Base-by-base conservation (phyloP, 2,329 filamentous ascomycete species). In the Fusarium dlaminii region DNA sequence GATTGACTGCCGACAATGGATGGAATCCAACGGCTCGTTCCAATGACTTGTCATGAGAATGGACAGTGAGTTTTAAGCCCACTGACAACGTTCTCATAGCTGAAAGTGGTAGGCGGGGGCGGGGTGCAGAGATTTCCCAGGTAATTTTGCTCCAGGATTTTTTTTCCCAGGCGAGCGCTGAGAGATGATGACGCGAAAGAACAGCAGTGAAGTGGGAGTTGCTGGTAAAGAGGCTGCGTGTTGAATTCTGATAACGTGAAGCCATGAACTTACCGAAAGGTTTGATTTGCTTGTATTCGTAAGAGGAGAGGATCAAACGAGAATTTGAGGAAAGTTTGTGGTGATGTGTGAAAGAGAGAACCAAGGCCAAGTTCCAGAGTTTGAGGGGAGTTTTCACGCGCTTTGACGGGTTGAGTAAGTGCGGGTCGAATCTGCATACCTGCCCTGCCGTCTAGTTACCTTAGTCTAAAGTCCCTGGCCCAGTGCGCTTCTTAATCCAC, bases 71-170 rank as follows among this genome's bases (percentile, higher is more conserved):
- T 61, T 66, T 67, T 40, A 52, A 66, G 63, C 68, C 74, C 76
- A 74, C 67, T 66, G 49, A 46, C 58, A 63, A 63, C 63, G 70
- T 63, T 40, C 42, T 56, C 57, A 60, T 62, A 66, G 65, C 75
- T 75, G 71, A 67, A 77, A 76, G 63, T 64, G 70, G 77, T 74
- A 76, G 77, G 77, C 77, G 77, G 77, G 77, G 77, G 77, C 77
- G 77, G 77, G 77, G 77, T 79, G 77, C 77, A 79, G 77, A 79
- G 77, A 79, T 79, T 79, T 77, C 72, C 72, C 61, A 75, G 55
- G 45, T 66, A 51, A 63, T 74, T 75, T 70, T 68, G 66, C 61
- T 57, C 66, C 55, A 63, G 61, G 54, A 52, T 70, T 66, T 74
- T 69, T 67, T 70, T 75, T 42, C 52, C 52, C 42, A 39, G 66